phyloP scores from a whole-genome alignment of 805 yeast genomes.

The Kodamaea kakaduensis region DNA sequence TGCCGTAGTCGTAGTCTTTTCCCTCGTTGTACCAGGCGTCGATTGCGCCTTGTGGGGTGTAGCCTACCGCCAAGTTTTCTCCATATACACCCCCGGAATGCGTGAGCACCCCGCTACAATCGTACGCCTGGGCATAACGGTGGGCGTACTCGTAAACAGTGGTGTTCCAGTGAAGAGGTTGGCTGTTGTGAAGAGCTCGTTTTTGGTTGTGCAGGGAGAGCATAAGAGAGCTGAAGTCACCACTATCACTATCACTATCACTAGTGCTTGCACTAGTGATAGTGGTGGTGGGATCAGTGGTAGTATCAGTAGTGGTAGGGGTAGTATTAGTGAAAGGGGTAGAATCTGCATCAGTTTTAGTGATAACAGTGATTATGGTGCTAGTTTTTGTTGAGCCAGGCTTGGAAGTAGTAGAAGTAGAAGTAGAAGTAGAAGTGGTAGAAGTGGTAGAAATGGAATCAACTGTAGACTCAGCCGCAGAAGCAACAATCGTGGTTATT shows the following conservation, averaged over 20 bases:
- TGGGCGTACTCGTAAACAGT: constrained; percentile 30
- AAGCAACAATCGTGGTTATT: too few species aligned
- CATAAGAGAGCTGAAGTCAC: too few species aligned
- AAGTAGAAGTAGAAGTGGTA: not conserved
- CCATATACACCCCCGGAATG: constrained; percentile 38
- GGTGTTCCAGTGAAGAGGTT: constrained; percentile 29
- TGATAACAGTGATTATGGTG: too few species aligned
- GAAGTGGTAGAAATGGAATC: too few species aligned
- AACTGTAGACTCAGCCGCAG: too few species aligned
- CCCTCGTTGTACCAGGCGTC: constrained; percentile 42
- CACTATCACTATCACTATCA: too few species aligned
- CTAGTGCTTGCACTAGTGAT: too few species aligned
- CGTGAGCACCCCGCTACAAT: constrained; percentile 30
- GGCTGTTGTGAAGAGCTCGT: constrained; percentile 28
- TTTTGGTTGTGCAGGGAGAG: constrained; percentile 27
- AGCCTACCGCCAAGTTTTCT: constrained; percentile 40
- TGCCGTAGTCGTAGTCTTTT: constrained; percentile 22
- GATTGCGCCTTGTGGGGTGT: constrained; percentile 28
- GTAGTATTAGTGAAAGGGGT: too few species aligned
- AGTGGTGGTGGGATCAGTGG: too few species aligned
- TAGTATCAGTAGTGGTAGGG: too few species aligned
- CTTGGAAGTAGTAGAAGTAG: not conserved
- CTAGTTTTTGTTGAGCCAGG: too few species aligned
- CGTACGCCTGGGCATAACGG: constrained; percentile 27
- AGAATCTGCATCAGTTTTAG: too few species aligned